Conservation (phyloP, 192 early-diverging fungal genomes). For the Entomortierella lignicola region DNA sequence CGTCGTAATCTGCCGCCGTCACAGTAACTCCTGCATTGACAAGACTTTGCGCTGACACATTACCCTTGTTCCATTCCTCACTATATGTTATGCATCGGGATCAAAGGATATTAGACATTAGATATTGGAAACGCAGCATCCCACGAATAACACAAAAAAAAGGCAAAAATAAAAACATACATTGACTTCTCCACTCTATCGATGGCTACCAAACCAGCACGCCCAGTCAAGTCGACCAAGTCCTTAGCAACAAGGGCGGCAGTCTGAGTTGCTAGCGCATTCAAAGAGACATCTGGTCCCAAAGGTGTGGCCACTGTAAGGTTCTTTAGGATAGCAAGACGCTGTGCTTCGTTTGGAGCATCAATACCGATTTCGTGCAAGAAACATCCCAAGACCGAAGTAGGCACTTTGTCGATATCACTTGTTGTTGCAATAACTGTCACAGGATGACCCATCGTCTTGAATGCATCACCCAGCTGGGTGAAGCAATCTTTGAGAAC, state of each 20-base stretch:
- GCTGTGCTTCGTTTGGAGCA: conserved; percentile 77
- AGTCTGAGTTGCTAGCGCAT: conserved; percentile 87
- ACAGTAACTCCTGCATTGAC: conserved; percentile 78
- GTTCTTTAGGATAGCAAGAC: conserved; percentile 72
- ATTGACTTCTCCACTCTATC: conserved; percentile 64
- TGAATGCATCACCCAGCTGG: conserved; percentile 55
- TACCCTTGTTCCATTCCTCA: conserved; percentile 50
- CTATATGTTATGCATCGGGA: conserved; percentile 26
- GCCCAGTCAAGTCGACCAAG: conserved; percentile 78
- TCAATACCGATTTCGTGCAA: conserved; percentile 79
- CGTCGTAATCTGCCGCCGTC: conserved; percentile 82
- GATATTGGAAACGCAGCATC: background rate
- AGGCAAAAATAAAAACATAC: conserved; percentile 28
- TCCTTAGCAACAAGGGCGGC: conserved; percentile 92
- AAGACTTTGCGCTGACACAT: conserved; percentile 64
- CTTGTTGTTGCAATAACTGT: conserved; percentile 82
- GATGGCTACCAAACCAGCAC: conserved; percentile 76
- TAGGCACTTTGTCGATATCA: conserved; percentile 85
- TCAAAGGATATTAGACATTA: no score
- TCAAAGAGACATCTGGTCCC: conserved; percentile 82
- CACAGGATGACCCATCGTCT: conserved; percentile 71
- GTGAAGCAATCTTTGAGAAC: conserved; percentile 72
- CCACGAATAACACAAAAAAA: background rate
- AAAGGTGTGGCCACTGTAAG: conserved; percentile 66
- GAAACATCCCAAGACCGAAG: conserved; percentile 81